Percentiles rank a stretch among this genome's conserved stretches.
These are phyloP conservation scores for Trichosporon inkin DNA, from an alignment of 1,284 basidiomycete species.

Conservation along the genomic window DNA sequence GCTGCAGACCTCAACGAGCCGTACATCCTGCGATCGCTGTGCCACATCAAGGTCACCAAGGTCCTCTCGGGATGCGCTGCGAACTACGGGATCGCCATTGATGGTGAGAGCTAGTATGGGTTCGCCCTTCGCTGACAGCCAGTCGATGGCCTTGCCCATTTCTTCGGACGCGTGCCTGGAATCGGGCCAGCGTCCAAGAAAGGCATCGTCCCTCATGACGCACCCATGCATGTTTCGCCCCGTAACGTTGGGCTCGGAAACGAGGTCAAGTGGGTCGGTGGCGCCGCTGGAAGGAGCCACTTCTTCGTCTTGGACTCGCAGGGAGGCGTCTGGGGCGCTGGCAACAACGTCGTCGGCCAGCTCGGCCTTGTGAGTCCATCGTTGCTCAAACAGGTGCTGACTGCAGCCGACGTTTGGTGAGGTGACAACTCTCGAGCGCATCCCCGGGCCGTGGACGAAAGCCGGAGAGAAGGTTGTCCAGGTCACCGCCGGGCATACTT, in stretches of 20 bases:
- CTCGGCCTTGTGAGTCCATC: slow-evolving; percentile 37
- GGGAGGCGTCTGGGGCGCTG: slow-evolving; percentile 78
- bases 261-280: slow-evolving; percentile 67
- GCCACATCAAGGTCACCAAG: slow-evolving; percentile 68
- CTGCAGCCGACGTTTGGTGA: slow-evolving; percentile 23
- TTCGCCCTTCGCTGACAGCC: slow-evolving; percentile 5
- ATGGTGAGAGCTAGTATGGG: slow-evolving; percentile 45
- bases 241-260: slow-evolving; percentile 59
- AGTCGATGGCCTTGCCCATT: slow-evolving; percentile 70
- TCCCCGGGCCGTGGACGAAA: slow-evolving; percentile 41
- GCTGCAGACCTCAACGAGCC: slow-evolving; percentile 70
- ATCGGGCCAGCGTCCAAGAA: slow-evolving; percentile 57
- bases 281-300: slow-evolving; percentile 76
- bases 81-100: slow-evolving; percentile 59
- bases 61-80: slow-evolving; percentile 72
- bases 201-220: slow-evolving; percentile 61
- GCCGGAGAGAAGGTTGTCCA: slow-evolving; percentile 39
- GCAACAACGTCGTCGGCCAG: slow-evolving; percentile 78
- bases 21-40: slow-evolving; percentile 78
- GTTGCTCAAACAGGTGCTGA: not conserved
- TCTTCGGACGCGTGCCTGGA: slow-evolving; percentile 75
- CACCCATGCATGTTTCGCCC: slow-evolving; percentile 62
- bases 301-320: slow-evolving; percentile 75
- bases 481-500: slow-evolving; percentile 71
- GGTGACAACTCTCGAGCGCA: slow-evolving; percentile 28